Evolutionary conservation across 2,329 filamentous ascomycete species (phyloP), one percentile per base, ranked within the genome.

Genomic region (Pseudogymnoascus sp.): DNA sequence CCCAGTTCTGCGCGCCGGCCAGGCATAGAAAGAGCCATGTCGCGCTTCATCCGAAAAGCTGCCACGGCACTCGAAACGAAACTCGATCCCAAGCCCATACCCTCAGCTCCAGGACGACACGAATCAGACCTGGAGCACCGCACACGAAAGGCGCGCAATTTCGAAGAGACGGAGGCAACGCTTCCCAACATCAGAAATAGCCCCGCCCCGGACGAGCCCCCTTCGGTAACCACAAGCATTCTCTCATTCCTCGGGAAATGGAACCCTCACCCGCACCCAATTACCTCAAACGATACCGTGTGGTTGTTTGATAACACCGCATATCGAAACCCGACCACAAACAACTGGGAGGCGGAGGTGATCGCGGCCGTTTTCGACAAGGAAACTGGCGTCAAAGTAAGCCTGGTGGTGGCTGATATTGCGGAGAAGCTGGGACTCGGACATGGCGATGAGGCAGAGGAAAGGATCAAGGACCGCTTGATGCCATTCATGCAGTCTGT

Each of bases 251-350:
- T 87, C 1, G 80, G 81, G 21, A 73, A 75, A 7, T 69, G 62
- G 64, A 88, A 86, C 71, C 87, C 88, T 0, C 77, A 87, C 11
- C 80, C 83, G 0, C 82, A 82, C 54, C 78, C 80, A 36, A 83
- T 91, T 57, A 82, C 85, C 63, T 79, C 65, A 6, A 70, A 70
- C 41, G 89, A 96, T 74, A 85, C 84, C 13, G 86, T 97, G 43
- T 97, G 93, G 93, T 79, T 97, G 6, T 80, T 97, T 60, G 92
- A 98, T 78, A 96, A 95, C 72, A 93, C 90, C 2, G 93, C 92
- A 4, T 93, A 89, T 74, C 84, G 85, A 66, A 76, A 79, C 54
- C 71, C 77, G 16, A 71, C 75, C 65, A 75, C 76, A 1, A 77
- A 77, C 62, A 75, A 73, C 62, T 97, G 92, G 92, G 82, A 90